These are phyloP conservation scores for Malassezia caprae DNA, from an alignment of 1,284 basidiomycete genomes.

Conservation along the genomic window DNA sequence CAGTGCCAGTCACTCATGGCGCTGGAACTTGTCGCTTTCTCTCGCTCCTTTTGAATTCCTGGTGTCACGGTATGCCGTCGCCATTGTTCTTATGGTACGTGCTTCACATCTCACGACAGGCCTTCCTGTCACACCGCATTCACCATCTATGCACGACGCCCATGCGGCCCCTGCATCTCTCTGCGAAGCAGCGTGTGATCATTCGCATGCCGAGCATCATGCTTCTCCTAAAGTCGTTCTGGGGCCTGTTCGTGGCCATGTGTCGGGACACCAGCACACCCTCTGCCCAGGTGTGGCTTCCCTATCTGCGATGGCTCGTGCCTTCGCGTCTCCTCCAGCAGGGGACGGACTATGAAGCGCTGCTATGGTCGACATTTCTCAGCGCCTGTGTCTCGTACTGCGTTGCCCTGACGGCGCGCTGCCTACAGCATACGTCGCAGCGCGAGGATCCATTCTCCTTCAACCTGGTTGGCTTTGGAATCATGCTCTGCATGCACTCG, in stretches of 20 bases:
- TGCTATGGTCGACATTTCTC: constrained; percentile 10
- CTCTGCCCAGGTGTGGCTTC: constrained; percentile 26
- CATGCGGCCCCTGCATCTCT: constrained; percentile 23
- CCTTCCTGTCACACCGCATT: constrained; percentile 21
- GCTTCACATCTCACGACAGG: neutral
- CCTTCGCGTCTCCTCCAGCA: neutral
- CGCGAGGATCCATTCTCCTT: constrained; percentile 28
- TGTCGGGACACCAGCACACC: constrained; percentile 17
- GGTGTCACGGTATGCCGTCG: constrained; percentile 31
- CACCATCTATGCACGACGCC: constrained; percentile 41
- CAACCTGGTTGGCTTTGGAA: constrained; percentile 39
- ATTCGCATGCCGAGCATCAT: constrained; percentile 31
- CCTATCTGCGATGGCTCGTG: constrained; percentile 16
- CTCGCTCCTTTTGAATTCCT: constrained; percentile 31
- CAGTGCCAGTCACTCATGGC: neutral
- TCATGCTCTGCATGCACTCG: constrained; percentile 33
- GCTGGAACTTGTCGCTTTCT: neutral
- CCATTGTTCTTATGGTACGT: constrained; percentile 26
- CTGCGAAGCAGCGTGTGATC: constrained; percentile 19
- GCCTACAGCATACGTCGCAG: constrained; percentile 8
- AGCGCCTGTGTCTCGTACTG: constrained; percentile 13
- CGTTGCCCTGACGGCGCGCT: neutral
- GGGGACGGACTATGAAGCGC: neutral
- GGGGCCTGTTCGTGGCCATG: constrained; percentile 21
- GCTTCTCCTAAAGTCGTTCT: constrained; percentile 21